Evolutionary conservation across 169 alveolate species (phyloP).

Genomic region (Plasmodium gallinaceum): DNA sequence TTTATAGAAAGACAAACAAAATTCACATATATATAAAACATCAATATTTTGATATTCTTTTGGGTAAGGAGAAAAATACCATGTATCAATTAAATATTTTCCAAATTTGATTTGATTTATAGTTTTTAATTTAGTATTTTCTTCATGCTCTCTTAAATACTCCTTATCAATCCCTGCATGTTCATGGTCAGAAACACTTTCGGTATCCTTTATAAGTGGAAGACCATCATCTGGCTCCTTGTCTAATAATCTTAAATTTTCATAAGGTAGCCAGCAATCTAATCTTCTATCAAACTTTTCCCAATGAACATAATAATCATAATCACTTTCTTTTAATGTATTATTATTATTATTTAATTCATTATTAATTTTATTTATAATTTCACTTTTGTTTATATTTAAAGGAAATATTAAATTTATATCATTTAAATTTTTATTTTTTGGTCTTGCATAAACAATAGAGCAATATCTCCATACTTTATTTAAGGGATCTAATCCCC

Average conservation of each 20-base stretch:
- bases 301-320: conserved; percentile 93
- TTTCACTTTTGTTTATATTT: conserved; percentile 13
- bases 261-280: conserved; percentile 92
- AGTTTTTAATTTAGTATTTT: conserved; percentile 95
- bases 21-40: conserved; percentile 95
- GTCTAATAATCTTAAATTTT: conserved; percentile 85
- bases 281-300: conserved; percentile 90
- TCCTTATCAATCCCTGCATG: conserved; percentile 93
- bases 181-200: conserved; percentile 83
- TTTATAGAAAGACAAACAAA: conserved; percentile 93
- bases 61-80: conserved; percentile 99
- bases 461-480: conserved; percentile 83
- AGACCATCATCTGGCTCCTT: conserved; percentile 85
- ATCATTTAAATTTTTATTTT: conserved; percentile 32
- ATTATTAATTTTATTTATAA: conserved; percentile 40
- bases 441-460: conserved; percentile 84
- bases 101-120: conserved; percentile 95
- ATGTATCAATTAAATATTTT: conserved; percentile 93
- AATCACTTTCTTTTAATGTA: conserved; percentile 78
- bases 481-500: conserved; percentile 82
- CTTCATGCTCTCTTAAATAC: conserved; percentile 94
- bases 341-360: conserved; percentile 41
- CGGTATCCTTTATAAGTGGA: conserved; percentile 77
- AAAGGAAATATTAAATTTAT: conserved; percentile 18
- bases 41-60: conserved; percentile 94